Percentiles rank a stretch among this genome's conserved stretches.
Conservation (phyloP, 2,329 filamentous ascomycete genomes). For the Sporothrix luriei region DNA sequence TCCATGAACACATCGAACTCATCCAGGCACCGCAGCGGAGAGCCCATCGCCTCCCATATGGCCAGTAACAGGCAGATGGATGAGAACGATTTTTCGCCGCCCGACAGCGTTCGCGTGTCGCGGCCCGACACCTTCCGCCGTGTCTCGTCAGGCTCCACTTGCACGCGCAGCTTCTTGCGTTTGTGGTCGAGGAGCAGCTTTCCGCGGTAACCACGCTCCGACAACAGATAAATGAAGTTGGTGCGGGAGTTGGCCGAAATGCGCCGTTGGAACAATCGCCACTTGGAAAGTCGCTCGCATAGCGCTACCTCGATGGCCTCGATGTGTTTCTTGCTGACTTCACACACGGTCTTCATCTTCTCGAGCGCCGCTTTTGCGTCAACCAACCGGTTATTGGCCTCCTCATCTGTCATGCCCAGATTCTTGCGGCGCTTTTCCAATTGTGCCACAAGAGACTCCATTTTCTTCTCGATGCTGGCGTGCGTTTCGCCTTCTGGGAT, state of each 20-base stretch:
- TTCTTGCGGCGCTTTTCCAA: slow-evolving; percentile 58
- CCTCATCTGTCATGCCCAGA: slow-evolving; percentile 65
- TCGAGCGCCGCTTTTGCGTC: slow-evolving; percentile 47
- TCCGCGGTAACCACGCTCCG: slow-evolving; percentile 86
- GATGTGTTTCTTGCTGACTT: slow-evolving; percentile 49
- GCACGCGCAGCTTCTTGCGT: slow-evolving; percentile 72
- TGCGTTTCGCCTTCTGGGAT: slow-evolving; percentile 67
- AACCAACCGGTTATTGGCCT: slow-evolving; percentile 59
- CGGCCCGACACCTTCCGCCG: slow-evolving; percentile 70
- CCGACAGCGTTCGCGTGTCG: slow-evolving; percentile 88
- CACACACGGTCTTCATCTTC: slow-evolving; percentile 49
- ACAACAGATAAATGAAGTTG: slow-evolving; percentile 85
- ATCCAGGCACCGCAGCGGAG: slow-evolving; percentile 89
- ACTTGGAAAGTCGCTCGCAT: slow-evolving; percentile 69
- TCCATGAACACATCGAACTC: slow-evolving; percentile 99
- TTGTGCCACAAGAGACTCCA: slow-evolving; percentile 59
- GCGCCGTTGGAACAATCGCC: slow-evolving; percentile 76
- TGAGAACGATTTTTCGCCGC: slow-evolving; percentile 96
- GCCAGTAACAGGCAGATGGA: slow-evolving; percentile 91
- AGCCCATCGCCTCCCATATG: slow-evolving; percentile 98
- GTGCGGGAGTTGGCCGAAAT: slow-evolving; percentile 85
- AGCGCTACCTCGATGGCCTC: slow-evolving; percentile 61
- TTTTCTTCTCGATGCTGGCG: slow-evolving; percentile 57
- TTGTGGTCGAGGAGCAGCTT: slow-evolving; percentile 77
- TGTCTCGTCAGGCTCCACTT: slow-evolving; percentile 72